A percentile compares a stretch with the other conserved stretches of the same genome.
phyloP scores from a whole-genome alignment of 75 land plant species.

The Picea glauca region DNA sequence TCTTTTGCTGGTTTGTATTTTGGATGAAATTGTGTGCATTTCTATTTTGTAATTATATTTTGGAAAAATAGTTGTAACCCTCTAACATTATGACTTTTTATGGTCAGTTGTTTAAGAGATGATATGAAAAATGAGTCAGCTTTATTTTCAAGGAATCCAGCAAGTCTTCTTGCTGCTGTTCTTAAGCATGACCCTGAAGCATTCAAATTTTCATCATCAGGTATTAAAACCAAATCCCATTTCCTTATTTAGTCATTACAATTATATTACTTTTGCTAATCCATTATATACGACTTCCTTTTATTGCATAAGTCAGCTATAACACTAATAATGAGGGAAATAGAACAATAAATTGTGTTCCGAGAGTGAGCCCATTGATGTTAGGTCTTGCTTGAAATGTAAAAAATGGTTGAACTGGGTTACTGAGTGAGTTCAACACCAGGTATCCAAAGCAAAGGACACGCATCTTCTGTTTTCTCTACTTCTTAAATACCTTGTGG shows the following conservation, averaged over 20 bases:
- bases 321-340: neutral
- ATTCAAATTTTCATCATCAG: neutral
- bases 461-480: too few species aligned
- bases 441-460: too few species aligned
- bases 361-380: neutral
- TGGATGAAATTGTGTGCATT: neutral
- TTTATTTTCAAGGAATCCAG: slow-evolving; percentile 1
- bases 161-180: slow-evolving; percentile 6
- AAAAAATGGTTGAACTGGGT: neutral
- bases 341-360: neutral
- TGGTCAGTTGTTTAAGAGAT: slow-evolving; percentile 5
- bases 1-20: neutral
- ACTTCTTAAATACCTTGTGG: too few species aligned
- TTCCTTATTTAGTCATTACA: neutral
- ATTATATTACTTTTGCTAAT: neutral
- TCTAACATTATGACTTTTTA: neutral
- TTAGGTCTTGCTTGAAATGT: neutral
- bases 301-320: neutral
- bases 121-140: neutral
- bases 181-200: neutral
- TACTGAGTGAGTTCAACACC: too few species aligned
- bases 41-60: neutral
- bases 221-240: neutral
- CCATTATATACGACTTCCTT: neutral
- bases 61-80: neutral